Evolutionary conservation across 371 early-diverging fungal species (phyloP).

Genomic region (Funneliformis caledonium): DNA sequence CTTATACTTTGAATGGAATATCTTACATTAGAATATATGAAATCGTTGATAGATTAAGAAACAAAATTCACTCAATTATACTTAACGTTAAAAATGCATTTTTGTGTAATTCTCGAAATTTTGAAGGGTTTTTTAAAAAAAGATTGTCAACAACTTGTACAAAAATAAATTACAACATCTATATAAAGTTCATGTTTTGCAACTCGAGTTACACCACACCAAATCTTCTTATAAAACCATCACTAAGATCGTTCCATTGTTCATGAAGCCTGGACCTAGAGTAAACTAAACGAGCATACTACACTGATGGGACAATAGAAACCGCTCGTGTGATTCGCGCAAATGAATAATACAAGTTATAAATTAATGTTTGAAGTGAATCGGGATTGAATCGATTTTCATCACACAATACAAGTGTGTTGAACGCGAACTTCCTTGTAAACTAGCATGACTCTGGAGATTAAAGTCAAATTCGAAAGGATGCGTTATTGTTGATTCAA

Average conservation of each 20-base stretch:
- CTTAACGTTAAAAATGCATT: too few relatives aligned
- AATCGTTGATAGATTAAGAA: too few relatives aligned
- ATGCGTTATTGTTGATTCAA: constrained; percentile 65
- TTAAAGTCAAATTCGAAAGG: constrained; percentile 92
- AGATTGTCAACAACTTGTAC: too few relatives aligned
- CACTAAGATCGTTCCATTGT: constrained; percentile 15
- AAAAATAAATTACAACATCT: too few relatives aligned
- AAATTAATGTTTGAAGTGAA: constrained; percentile 70
- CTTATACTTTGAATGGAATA: too few relatives aligned
- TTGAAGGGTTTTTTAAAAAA: too few relatives aligned
- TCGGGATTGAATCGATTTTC: constrained; percentile 73
- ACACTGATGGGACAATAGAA: constrained; percentile 75
- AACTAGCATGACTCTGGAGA: constrained; percentile 81
- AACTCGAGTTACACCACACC: constrained; percentile 50
- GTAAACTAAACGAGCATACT: constrained; percentile 88
- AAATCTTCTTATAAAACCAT: constrained; percentile 41
- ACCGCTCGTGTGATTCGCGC: constrained; percentile 84
- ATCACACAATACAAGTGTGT: constrained; percentile 80
- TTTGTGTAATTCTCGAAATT: too few relatives aligned
- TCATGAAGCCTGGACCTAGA: constrained; percentile 80
- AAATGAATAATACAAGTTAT: constrained; percentile 81
- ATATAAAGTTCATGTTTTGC: constrained; percentile 42
- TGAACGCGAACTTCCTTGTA: constrained; percentile 83
- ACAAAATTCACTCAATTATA: too few relatives aligned
- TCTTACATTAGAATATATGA: too few relatives aligned